phyloP scores from a whole-genome alignment of 2,329 filamentous ascomycete genomes.

The Diplodia scrobiculata region DNA sequence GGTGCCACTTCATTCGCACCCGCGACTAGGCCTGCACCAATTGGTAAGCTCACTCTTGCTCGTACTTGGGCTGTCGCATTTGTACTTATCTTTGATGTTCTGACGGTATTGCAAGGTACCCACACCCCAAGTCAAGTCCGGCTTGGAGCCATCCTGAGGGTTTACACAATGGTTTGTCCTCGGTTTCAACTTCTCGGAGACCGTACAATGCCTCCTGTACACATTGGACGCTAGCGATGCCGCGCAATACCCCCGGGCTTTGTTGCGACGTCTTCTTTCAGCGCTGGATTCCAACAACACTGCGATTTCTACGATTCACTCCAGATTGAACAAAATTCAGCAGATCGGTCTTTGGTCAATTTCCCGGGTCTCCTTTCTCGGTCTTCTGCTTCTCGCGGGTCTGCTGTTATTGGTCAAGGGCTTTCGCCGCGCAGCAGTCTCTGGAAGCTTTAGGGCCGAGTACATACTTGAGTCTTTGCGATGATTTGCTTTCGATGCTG shows the following conservation, averaged over 20 bases:
- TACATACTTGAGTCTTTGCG: neutral
- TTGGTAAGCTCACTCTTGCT: constrained; percentile 1
- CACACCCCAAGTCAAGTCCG: neutral
- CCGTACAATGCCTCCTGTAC: neutral
- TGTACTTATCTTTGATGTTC: neutral
- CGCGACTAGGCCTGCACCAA: neutral
- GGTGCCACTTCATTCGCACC: constrained; percentile 14
- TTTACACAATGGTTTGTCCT: neutral
- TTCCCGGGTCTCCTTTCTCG: neutral
- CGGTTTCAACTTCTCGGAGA: neutral
- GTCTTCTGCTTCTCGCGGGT: neutral
- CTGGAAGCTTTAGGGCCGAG: neutral
- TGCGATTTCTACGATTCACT: neutral
- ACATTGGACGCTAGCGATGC: neutral
- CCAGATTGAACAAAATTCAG: constrained; percentile 7
- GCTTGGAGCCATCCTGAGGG: neutral
- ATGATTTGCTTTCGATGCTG: neutral
- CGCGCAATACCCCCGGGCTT: constrained; percentile 3
- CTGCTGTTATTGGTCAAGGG: neutral
- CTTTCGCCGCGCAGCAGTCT: neutral
- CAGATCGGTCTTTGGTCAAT: neutral
- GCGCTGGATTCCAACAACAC: neutral
- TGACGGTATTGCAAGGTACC: neutral
- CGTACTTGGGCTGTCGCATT: no score
- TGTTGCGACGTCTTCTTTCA: neutral